phyloP scores from a whole-genome alignment of 345 rosid genomes.

The Arabidopsis arenosa region DNA sequence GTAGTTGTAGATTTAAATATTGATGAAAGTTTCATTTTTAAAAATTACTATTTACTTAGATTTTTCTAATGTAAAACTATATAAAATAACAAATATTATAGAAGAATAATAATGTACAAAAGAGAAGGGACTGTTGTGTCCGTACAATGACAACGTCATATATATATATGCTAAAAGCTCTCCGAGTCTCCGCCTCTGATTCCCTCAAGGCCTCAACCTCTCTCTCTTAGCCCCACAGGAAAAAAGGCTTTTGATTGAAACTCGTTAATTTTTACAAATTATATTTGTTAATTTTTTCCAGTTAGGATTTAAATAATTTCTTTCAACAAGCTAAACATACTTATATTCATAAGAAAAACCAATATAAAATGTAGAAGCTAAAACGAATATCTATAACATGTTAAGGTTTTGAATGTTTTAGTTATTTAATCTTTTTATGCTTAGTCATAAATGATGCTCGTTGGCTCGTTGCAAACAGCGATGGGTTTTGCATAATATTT shows the following conservation, averaged over 20 bases:
- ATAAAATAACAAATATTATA: neutral
- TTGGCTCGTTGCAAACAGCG: neutral
- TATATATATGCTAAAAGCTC: constrained; percentile 31
- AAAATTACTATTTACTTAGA: too few species aligned
- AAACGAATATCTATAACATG: neutral
- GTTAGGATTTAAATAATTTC: neutral
- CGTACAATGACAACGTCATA: constrained; percentile 47
- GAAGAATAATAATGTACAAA: constrained; percentile 7
- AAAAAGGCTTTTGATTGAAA: neutral
- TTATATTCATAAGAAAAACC: neutral
- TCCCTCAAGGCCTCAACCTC: neutral
- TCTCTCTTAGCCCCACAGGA: constrained; percentile 16
- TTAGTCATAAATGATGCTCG: neutral
- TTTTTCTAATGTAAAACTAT: too few species aligned
- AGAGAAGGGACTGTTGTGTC: constrained; percentile 24
- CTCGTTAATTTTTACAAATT: neutral
- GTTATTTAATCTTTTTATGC: neutral
- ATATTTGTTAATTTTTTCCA: neutral
- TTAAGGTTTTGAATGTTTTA: neutral
- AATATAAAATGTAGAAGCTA: neutral
- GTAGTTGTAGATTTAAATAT: neutral
- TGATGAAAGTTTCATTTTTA: neutral
- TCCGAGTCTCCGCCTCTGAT: constrained; percentile 42
- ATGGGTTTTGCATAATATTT: neutral
- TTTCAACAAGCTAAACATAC: neutral